A percentile compares a stretch with the other conserved stretches of the same genome.
These are phyloP conservation scores for Medicago arabica DNA, from an alignment of 306 rosid genomes.

Conservation along the genomic window DNA sequence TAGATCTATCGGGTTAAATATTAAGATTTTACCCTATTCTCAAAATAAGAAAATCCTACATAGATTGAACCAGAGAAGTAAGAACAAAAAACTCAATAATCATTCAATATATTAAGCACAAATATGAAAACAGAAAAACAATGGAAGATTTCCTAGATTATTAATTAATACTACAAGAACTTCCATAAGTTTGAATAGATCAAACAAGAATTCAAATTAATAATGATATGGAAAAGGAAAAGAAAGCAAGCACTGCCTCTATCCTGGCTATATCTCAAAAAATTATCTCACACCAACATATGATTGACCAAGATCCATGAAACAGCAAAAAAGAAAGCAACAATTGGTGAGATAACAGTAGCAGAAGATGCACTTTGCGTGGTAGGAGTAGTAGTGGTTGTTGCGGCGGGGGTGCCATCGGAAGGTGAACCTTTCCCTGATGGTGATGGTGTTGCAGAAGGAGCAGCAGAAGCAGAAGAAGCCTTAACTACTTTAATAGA, in stretches of 20 bases:
- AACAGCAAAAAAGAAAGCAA: conserved; percentile 38
- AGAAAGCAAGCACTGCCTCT: conserved; percentile 80
- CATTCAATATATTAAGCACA: background rate
- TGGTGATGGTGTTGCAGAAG: conserved; percentile 30
- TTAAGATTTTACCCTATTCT: no score
- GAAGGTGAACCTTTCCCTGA: conserved; percentile 46
- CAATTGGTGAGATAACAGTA: conserved; percentile 37
- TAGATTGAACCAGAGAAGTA: no score
- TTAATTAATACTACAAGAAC: background rate
- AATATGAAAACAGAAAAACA: background rate
- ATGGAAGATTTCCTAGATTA: conserved; percentile 21
- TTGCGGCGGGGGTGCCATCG: conserved; percentile 40
- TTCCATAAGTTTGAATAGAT: conserved; percentile 27
- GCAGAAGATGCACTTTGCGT: conserved; percentile 51
- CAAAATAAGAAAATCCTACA: no score
- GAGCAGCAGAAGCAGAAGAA: conserved; percentile 38
- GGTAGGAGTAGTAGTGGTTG: conserved; percentile 42
- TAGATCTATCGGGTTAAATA: no score
- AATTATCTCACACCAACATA: conserved; percentile 35
- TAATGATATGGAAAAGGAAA: background rate
- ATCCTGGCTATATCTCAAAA: conserved; percentile 53
- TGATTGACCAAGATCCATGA: conserved; percentile 46
- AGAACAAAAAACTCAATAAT: no score
- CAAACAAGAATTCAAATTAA: conserved; percentile 22
- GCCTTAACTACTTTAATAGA: conserved; percentile 50